Conservation (phyloP, 2,329 filamentous ascomycete genomes). For the Fusarium sp. region DNA sequence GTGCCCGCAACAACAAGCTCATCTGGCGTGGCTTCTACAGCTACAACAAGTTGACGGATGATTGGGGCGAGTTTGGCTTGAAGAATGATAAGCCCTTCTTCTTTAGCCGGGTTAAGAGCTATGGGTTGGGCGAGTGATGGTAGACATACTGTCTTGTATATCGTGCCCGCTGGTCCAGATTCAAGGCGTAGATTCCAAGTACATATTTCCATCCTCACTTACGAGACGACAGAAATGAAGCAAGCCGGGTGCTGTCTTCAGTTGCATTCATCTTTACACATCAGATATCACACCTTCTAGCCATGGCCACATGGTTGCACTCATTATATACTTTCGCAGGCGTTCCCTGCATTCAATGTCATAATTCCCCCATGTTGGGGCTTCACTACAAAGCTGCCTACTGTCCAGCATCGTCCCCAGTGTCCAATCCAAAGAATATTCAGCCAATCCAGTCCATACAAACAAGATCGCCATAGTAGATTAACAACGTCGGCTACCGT, state of each 20-base stretch:
- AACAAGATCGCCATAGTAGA: conserved; percentile 9
- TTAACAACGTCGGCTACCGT: conserved; percentile 4
- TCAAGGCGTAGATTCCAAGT: background rate
- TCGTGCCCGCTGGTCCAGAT: background rate
- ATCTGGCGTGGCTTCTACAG: conserved; percentile 90
- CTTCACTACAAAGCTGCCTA: background rate
- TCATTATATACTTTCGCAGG: background rate
- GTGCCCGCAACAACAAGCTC: conserved; percentile 82
- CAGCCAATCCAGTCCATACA: background rate
- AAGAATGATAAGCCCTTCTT: conserved; percentile 71
- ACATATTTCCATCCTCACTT: background rate
- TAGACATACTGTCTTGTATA: background rate
- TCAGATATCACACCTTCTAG: background rate
- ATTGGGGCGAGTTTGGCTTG: conserved; percentile 81
- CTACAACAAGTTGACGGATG: conserved; percentile 87
- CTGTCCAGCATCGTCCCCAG: background rate
- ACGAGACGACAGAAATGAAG: background rate
- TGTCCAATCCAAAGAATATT: conserved; percentile 7
- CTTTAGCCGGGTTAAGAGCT: conserved; percentile 71
- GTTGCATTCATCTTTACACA: background rate
- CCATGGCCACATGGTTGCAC: background rate
- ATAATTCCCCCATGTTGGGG: background rate
- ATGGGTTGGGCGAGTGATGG: conserved; percentile 56
- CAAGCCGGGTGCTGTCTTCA: background rate
- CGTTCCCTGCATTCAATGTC: background rate